Evolutionary conservation across 2,329 filamentous ascomycete species (phyloP).

Genomic region (Harringtonia aguacate): DNA sequence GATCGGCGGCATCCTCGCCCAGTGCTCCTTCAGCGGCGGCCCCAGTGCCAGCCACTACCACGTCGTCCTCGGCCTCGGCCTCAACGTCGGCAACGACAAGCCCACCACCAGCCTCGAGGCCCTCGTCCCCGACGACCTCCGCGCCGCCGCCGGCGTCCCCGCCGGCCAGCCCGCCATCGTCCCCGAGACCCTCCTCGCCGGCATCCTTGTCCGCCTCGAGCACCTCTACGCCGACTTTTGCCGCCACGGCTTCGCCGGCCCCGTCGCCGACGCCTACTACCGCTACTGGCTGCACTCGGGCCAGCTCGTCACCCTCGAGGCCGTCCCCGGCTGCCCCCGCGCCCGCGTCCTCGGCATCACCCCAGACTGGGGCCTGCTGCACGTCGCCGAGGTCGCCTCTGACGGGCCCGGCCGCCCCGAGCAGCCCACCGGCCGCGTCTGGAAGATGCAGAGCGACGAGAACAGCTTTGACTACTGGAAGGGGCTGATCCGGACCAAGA

Average conservation of each 20-base stretch:
- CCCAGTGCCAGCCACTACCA: conserved; percentile 65
- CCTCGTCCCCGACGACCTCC: conserved; percentile 44
- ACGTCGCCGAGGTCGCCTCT: conserved; percentile 70
- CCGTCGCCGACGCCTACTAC: conserved; percentile 71
- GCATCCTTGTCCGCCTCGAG: conserved; percentile 70
- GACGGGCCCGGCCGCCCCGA: conserved; percentile 35
- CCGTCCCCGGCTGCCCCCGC: conserved; percentile 56
- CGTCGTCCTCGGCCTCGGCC: conserved; percentile 72
- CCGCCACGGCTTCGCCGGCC: conserved; percentile 59
- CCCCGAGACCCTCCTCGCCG: conserved; percentile 71
- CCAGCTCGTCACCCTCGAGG: conserved; percentile 64
- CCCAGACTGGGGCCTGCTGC: conserved; percentile 77
- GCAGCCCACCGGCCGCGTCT: conserved; percentile 63
- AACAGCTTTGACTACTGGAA: conserved; percentile 98
- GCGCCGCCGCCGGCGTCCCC: conserved; percentile 5
- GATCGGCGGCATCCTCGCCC: conserved; percentile 86
- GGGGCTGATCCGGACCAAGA: conserved; percentile 73
- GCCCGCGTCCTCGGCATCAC: conserved; percentile 82
- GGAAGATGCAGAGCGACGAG: conserved; percentile 85
- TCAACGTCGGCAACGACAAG: conserved; percentile 75
- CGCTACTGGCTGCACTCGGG: conserved; percentile 74
- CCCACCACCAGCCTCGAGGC: conserved; percentile 82
- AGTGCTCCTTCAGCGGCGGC: conserved; percentile 67
- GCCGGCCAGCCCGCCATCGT: conserved; percentile 44
- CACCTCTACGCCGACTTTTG: conserved; percentile 66